Conservation (phyloP, 2,329 filamentous ascomycete species). For the Cladosporium sp. region DNA sequence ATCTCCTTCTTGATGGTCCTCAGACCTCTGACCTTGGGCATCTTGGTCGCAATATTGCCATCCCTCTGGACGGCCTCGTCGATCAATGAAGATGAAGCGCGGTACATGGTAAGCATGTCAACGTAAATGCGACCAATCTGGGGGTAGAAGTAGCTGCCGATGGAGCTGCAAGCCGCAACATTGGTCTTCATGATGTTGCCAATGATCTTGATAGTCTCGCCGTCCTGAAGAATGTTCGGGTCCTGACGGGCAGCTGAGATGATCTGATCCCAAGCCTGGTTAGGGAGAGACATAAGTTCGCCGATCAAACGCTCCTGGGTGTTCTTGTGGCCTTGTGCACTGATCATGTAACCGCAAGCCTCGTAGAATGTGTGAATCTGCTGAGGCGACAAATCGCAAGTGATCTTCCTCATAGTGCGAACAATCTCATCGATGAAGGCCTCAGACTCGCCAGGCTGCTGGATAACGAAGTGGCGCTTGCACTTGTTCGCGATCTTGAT, state of each 20-base stretch:
- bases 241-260: conserved; percentile 82
- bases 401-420: conserved; percentile 90
- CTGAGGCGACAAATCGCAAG: conserved; percentile 87
- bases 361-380: conserved; percentile 99
- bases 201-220: conserved; percentile 96
- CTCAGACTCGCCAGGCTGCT: conserved; percentile 89
- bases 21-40: conserved; percentile 89
- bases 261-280: conserved; percentile 91
- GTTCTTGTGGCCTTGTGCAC: conserved; percentile 90
- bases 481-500: conserved; percentile 99
- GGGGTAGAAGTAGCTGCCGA: conserved; percentile 95
- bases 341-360: conserved; percentile 98
- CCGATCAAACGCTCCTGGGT: conserved; percentile 86
- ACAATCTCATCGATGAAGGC: conserved; percentile 99
- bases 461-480: conserved; percentile 91
- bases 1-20: conserved; percentile 99
- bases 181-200: conserved; percentile 99
- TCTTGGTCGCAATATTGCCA: conserved; percentile 91
- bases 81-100: conserved; percentile 91
- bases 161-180: conserved; percentile 94
- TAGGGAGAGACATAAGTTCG: conserved; percentile 90
- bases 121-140: conserved; percentile 97
- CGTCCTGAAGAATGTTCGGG: conserved; percentile 80
- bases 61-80: conserved; percentile 85
- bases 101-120: conserved; percentile 99